Evolutionary conservation across 1,284 basidiomycete species (phyloP).

Genomic region (Blastosporella zonata): DNA sequence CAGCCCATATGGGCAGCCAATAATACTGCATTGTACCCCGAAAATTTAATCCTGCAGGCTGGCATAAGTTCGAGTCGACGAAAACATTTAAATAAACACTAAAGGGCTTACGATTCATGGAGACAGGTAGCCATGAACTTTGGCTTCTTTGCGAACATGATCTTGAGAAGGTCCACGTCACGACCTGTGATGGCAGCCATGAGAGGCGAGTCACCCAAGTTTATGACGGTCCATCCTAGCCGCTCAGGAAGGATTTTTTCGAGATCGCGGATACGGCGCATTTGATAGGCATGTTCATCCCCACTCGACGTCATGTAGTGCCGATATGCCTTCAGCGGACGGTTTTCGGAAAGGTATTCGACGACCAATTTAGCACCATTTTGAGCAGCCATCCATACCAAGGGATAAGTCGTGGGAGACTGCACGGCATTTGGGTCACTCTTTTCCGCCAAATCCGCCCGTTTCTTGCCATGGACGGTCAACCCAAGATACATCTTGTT

Average conservation of each 20-base stretch:
- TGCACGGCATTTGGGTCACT: constrained; percentile 42
- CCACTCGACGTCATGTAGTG: constrained; percentile 43
- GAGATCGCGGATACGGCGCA: constrained; percentile 36
- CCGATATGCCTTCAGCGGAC: constrained; percentile 37
- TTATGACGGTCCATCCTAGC: constrained; percentile 46
- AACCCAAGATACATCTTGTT: constrained; percentile 53
- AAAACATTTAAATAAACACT: not conserved
- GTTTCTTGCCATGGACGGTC: constrained; percentile 58
- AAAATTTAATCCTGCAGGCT: constrained; percentile 39
- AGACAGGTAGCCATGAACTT: constrained; percentile 37
- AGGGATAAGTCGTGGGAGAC: constrained; percentile 23
- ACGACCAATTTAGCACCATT: constrained; percentile 34
- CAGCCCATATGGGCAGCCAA: constrained; percentile 35
- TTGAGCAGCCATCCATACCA: constrained; percentile 45
- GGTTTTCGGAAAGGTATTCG: constrained; percentile 45
- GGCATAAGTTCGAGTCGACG: not conserved
- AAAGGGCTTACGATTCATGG: constrained; percentile 37
- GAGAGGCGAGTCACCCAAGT: constrained; percentile 48
- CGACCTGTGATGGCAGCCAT: constrained; percentile 37
- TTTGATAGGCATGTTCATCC: constrained; percentile 35
- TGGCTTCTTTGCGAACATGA: constrained; percentile 39
- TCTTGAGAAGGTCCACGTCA: constrained; percentile 37
- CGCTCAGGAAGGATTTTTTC: constrained; percentile 39
- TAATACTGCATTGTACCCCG: constrained; percentile 42
- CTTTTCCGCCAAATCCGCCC: constrained; percentile 45